These are phyloP conservation scores for Combretum micranthum DNA, from an alignment of 345 rosid genomes.

Conservation along the genomic window DNA sequence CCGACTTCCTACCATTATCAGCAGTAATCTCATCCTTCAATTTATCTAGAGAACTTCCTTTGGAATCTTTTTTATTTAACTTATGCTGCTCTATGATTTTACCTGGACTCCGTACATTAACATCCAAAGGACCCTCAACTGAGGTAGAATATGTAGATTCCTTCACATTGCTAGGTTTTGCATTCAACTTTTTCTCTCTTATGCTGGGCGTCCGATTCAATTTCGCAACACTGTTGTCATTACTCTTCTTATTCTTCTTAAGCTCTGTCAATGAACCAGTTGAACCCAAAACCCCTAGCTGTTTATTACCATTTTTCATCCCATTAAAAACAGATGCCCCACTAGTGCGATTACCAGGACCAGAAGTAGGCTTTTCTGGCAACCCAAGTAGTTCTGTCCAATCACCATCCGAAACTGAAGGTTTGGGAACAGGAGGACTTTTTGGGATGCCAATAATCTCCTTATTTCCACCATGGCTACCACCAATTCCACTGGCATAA, in stretches of 20 bases:
- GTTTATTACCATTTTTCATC: conserved; percentile 42
- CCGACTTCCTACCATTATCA: conserved; percentile 24
- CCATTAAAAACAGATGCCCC: conserved; percentile 37
- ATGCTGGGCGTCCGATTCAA: conserved; percentile 20
- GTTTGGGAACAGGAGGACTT: conserved; percentile 23
- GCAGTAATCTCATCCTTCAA: conserved; percentile 19
- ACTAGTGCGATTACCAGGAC: conserved; percentile 23
- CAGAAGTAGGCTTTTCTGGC: conserved; percentile 29
- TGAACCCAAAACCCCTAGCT: conserved; percentile 31
- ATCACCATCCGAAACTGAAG: conserved; percentile 65
- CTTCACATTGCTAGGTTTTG: conserved; percentile 46
- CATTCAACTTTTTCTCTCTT: conserved; percentile 28
- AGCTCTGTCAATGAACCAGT: conserved; percentile 30
- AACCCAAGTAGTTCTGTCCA: conserved; percentile 77
- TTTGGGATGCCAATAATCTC: conserved; percentile 20
- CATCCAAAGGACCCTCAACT: conserved; percentile 30
- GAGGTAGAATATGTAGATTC: conserved; percentile 38
- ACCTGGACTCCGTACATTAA: conserved; percentile 30
- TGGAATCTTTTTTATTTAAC: conserved; percentile 19
- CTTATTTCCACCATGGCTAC: conserved; percentile 18
- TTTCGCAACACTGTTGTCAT: conserved; percentile 19
- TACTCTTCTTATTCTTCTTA: conserved; percentile 38
- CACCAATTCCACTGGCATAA: conserved; percentile 6
- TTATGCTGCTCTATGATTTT: conserved; percentile 20
- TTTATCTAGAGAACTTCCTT: conserved; percentile 9